phyloP scores from a whole-genome alignment of 768 basidiomycete genomes.

The Russula earlei region DNA sequence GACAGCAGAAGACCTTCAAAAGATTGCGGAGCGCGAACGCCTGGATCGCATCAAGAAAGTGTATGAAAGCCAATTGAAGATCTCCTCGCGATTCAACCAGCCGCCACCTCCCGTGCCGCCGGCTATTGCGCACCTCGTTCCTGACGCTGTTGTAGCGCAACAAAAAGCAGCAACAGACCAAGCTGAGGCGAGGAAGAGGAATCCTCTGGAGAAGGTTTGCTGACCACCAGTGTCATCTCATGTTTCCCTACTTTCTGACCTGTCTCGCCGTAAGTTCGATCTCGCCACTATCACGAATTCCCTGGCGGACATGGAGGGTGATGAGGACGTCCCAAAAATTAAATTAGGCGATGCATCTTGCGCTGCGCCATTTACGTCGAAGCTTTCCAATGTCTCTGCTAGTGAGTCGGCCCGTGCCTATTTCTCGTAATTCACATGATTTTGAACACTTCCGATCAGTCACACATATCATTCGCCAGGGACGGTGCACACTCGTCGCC shows the following conservation, averaged over 20 bases:
- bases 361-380: slow-evolving; percentile 97
- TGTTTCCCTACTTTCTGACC: neutral
- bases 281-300: slow-evolving; percentile 70
- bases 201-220: slow-evolving; percentile 85
- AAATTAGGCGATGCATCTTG: slow-evolving; percentile 99
- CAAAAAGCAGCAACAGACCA: slow-evolving; percentile 63
- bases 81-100: slow-evolving; percentile 84
- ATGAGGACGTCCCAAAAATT: slow-evolving; percentile 93
- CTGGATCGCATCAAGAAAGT: slow-evolving; percentile 91
- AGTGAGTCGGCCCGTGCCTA: slow-evolving; percentile 44
- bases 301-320: slow-evolving; percentile 88
- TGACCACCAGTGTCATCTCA: neutral
- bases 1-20: slow-evolving; percentile 81
- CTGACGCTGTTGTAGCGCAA: slow-evolving; percentile 86
- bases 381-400: slow-evolving; percentile 92
- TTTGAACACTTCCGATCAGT: slow-evolving; percentile 37
- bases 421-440: neutral
- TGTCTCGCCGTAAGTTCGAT: slow-evolving; percentile 49
- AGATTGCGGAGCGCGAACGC: slow-evolving; percentile 88
- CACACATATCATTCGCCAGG: slow-evolving; percentile 95
- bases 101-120: slow-evolving; percentile 90
- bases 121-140: slow-evolving; percentile 78
- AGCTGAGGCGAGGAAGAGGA: slow-evolving; percentile 59
- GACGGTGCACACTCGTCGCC: slow-evolving; percentile 95
- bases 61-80: slow-evolving; percentile 89